Percentiles rank a stretch among this genome's conserved stretches.
Evolutionary conservation across 2,329 filamentous ascomycete species (phyloP).

Genomic region (Akanthomyces uredinophilus): DNA sequence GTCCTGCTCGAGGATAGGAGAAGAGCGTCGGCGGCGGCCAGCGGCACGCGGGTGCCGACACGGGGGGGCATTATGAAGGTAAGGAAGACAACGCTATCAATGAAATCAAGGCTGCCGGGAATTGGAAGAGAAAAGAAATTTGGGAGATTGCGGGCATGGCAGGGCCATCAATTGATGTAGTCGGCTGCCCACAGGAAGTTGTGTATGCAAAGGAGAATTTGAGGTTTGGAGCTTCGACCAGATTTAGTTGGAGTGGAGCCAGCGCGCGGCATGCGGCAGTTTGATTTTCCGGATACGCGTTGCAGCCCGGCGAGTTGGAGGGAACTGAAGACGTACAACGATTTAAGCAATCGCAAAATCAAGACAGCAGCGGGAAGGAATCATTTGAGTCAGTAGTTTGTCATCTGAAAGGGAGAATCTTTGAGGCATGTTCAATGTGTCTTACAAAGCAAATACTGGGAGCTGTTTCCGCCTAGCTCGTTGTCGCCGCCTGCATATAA

Average conservation of each 20-base stretch:
- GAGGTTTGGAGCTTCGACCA: neutral
- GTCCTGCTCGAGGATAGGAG: slow-evolving; percentile 22
- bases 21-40: slow-evolving; percentile 27
- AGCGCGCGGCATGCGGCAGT: neutral
- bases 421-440: neutral
- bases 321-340: neutral
- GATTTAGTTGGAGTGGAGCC: slow-evolving; percentile 11
- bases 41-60: slow-evolving; percentile 23
- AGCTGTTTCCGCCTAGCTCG: neutral
- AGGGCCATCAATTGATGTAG: slow-evolving; percentile 22
- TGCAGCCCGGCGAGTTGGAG: no score
- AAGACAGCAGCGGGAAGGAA: neutral
- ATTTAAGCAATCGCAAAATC: no score
- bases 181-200: slow-evolving; percentile 3
- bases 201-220: slow-evolving; percentile 15
- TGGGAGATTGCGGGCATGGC: slow-evolving; percentile 17
- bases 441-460: neutral
- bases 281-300: slow-evolving; percentile 9
- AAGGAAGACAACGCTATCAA: neutral
- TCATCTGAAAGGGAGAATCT: neutral
- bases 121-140: slow-evolving; percentile 1
- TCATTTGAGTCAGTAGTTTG: neutral
- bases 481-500: slow-evolving; percentile 2
- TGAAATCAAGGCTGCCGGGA: neutral
- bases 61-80: slow-evolving; percentile 23